Base-by-base conservation (phyloP, 352 stramenopile species). In the Phytophthora pinifolia region DNA sequence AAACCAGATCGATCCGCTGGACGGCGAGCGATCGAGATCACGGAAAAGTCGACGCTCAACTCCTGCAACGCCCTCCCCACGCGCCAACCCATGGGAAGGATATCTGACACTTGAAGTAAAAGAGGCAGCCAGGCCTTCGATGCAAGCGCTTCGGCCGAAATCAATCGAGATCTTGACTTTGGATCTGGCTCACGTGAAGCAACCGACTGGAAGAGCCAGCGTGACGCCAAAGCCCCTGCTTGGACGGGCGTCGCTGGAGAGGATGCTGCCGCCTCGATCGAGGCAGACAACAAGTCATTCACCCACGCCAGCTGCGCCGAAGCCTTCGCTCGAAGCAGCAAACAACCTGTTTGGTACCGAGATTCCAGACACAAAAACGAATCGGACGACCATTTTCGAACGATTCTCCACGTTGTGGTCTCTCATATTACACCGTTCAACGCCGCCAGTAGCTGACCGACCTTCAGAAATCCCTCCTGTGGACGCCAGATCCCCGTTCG, bases 331-430 rank as follows among this genome's bases (percentile, higher is more conserved):
- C 22, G 22, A 27, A 6, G 22, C 22, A 27, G 22, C 22, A 27
- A 27, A 27, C 22, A 27, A 27, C 27, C 54, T 80, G 7, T 77
- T 85, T 65, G 75, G 69, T 1, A 43, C 17, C 0, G 47, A 72
- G 4, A 62, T 82, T n/a, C 33, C 41, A 3, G 67, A 76, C 33
- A 65, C 76, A 15, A 18, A 45, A 0, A 62, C 64, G 22, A 71
- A 64, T 3, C 62, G 68, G 22, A 44, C 41, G 12, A 3, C 34
- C 1, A 55, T 86, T 2, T 76, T 83, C 32, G 46, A 55, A 2
- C 69, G 59, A 4, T 67, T 88, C 32, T 30, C 49, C 15, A n/a
- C 17, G 3, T 27, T 88, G n/a, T 88, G 78, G 75, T 47, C 37
- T 3, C 62, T 80, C 14, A 71, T 88, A 54, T 51, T 66, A 4